Evolutionary conservation across 768 basidiomycete genomes (phyloP).

Genomic region (Mycena chlorophos): DNA sequence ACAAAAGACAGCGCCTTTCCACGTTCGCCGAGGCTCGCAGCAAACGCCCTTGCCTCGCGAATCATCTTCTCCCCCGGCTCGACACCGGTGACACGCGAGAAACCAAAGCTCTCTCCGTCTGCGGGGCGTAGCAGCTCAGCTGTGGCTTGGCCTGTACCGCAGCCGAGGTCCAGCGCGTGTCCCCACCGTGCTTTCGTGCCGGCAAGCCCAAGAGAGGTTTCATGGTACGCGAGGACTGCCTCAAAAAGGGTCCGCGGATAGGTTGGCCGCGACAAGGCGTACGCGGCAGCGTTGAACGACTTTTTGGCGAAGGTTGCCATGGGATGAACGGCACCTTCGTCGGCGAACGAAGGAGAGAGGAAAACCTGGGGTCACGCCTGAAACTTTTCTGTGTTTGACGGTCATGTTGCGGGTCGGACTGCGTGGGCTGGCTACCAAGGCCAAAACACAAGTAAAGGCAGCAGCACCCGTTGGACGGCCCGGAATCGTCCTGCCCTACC

Average conservation of each 20-base stretch:
- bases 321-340: neutral
- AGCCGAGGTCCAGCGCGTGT: constrained; percentile 73
- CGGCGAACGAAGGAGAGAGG: neutral
- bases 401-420: neutral
- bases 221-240: constrained; percentile 61
- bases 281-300: constrained; percentile 65
- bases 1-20: constrained; percentile 29
- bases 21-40: constrained; percentile 7
- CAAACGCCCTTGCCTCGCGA: constrained; percentile 41
- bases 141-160: constrained; percentile 54
- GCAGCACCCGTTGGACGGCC: neutral
- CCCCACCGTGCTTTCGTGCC: constrained; percentile 42
- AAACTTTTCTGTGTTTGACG: neutral
- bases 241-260: constrained; percentile 71
- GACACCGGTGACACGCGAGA: constrained; percentile 64
- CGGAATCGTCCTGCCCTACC: neutral
- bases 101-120: constrained; percentile 28
- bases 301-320: constrained; percentile 80
- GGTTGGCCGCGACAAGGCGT: constrained; percentile 70
- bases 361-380: neutral
- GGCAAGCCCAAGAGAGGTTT: constrained; percentile 4
- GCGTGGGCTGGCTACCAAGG: neutral
- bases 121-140: constrained; percentile 4
- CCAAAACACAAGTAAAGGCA: neutral
- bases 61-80: constrained; percentile 80